These are phyloP conservation scores for Solanum microdontum DNA, from an alignment of 257 asterid genomes.

Conservation along the genomic window DNA sequence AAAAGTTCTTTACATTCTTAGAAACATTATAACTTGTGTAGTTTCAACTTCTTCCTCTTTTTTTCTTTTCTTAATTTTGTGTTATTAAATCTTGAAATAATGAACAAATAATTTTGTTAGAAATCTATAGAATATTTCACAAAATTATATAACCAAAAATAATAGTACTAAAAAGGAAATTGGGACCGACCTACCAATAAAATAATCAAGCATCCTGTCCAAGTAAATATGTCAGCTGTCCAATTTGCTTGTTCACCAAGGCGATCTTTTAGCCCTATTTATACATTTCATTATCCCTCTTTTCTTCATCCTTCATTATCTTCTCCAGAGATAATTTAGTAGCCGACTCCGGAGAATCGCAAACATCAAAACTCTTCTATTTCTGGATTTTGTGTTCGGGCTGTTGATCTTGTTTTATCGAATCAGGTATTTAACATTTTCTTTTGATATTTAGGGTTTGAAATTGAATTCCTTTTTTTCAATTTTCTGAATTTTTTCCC, in stretches of 20 bases:
- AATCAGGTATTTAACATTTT: neutral
- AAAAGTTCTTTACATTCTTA: fast-evolving
- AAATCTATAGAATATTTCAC: neutral
- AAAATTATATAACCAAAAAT: neutral
- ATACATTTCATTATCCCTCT: neutral
- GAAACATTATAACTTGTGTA: neutral
- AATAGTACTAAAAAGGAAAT: neutral
- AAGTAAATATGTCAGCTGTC: neutral
- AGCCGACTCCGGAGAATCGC: neutral
- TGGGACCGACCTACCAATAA: neutral
- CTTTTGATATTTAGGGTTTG: neutral
- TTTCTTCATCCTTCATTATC: neutral
- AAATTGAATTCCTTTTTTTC: neutral
- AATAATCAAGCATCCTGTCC: neutral
- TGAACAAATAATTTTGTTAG: neutral
- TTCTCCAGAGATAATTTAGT: neutral
- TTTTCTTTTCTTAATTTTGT: neutral
- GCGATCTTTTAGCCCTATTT: neutral
- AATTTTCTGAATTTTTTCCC: neutral
- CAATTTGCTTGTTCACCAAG: constrained; percentile 17
- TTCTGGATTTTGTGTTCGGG: neutral
- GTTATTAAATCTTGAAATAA: neutral
- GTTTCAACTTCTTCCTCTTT: neutral
- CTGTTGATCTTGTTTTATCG: neutral
- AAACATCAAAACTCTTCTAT: neutral